A percentile compares a stretch with the other conserved stretches of the same genome.
Conservation (phyloP, 2,329 filamentous ascomycete genomes). For the Emergomyces pasteurianus region DNA sequence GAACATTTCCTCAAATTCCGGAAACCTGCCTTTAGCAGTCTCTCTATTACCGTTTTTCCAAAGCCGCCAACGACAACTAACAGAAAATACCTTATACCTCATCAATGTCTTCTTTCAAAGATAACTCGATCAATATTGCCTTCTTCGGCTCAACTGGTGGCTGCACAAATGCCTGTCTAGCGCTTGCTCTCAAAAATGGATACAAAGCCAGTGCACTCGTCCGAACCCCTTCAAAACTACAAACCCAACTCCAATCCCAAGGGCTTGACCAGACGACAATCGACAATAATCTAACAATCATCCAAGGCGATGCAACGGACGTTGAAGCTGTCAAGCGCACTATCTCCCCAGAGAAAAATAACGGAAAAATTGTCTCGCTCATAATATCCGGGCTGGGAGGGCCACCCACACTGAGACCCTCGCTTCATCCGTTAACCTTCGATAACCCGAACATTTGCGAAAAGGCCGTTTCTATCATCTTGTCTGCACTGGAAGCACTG, state of each 20-base stretch:
- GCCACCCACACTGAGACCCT: constrained; percentile 15
- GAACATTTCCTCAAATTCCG: neutral
- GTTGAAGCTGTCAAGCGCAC: constrained; percentile 28
- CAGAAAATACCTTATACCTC: neutral
- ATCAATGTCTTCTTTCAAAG: neutral
- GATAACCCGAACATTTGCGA: constrained; percentile 18
- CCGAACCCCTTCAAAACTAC: constrained; percentile 40
- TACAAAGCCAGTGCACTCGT: constrained; percentile 38
- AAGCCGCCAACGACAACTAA: neutral
- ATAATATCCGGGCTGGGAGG: constrained; percentile 36
- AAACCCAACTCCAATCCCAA: constrained; percentile 29
- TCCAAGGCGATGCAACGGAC: constrained; percentile 37
- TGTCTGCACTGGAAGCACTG: constrained; percentile 14
- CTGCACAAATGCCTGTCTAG: constrained; percentile 33
- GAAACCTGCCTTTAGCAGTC: neutral
- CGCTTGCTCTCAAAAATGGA: constrained; percentile 32
- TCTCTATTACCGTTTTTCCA: neutral
- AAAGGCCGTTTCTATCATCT: constrained; percentile 12
- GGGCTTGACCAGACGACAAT: constrained; percentile 26
- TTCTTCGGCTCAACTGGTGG: constrained; percentile 45
- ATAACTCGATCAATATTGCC: constrained; percentile 20
- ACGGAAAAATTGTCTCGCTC: constrained; percentile 25
- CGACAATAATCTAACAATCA: constrained; percentile 34
- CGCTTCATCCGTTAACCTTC: constrained; percentile 14
- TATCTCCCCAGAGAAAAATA: constrained; percentile 18